phyloP scores from a whole-genome alignment of 805 yeast species.

The Candida pseudoglaebosa region DNA sequence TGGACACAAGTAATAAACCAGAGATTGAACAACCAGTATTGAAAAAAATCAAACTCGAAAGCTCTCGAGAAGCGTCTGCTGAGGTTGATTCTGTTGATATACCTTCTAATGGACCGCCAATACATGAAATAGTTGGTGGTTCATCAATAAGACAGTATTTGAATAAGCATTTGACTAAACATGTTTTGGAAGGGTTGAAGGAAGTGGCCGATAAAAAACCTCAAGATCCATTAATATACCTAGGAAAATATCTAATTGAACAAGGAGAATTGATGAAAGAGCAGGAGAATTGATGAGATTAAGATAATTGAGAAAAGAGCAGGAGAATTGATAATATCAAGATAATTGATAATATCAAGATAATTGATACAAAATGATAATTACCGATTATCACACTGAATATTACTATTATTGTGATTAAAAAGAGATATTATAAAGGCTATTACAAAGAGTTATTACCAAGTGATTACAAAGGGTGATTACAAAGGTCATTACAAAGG shows the following conservation, averaged over 20 bases:
- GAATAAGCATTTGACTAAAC: constrained; percentile 60
- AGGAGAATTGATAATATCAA: neutral
- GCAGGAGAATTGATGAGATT: neutral
- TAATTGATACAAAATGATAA: too few relatives aligned
- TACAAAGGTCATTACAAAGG: too few relatives aligned
- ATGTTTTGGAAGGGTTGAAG: constrained; percentile 60
- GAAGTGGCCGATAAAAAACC: constrained; percentile 50
- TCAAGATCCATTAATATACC: constrained; percentile 46
- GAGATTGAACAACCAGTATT: constrained; percentile 3
- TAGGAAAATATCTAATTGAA: constrained; percentile 52
- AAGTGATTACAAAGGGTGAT: too few relatives aligned
- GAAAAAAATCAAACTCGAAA: constrained; percentile 7
- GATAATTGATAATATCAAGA: too few relatives aligned
- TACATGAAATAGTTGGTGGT: constrained; percentile 61
- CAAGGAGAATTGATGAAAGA: constrained; percentile 12
- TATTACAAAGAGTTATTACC: too few relatives aligned
- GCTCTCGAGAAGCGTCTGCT: constrained; percentile 5
- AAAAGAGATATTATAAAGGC: too few relatives aligned
- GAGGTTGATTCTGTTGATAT: neutral
- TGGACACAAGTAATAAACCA: neutral
- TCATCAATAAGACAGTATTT: constrained; percentile 68
- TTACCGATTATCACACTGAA: too few relatives aligned
- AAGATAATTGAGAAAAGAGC: too few relatives aligned
- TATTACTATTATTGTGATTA: too few relatives aligned
- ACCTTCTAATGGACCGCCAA: constrained; percentile 17